Evolutionary conservation across 2,329 filamentous ascomycete species (phyloP), one percentile per base, ranked within the genome.

Genomic region (Cladobotryum mycophilum): DNA sequence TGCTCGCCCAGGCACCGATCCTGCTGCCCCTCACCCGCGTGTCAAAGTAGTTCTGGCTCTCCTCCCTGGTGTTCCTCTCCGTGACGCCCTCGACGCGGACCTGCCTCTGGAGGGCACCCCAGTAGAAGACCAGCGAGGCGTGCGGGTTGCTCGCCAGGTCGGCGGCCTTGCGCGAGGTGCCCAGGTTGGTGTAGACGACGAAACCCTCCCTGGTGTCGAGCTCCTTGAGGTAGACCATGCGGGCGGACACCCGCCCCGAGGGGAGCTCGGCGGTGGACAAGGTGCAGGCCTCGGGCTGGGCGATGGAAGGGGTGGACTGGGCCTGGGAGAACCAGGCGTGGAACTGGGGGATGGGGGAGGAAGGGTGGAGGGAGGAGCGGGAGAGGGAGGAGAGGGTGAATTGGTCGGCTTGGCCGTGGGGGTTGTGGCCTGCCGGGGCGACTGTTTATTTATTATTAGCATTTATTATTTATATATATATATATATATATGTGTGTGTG

Each of bases 211-310:
- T 61, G 48, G 75, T 69, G 68, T 97, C 91, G 20, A 97, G 82
- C 74, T 97, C 93, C 71, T 99, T 99, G 58, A 99, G 79, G 71
- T 97, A 99, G 36, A 99, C 89, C 59, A 89, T 79, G 53, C 93
- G 88, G 3, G 88, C 85, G 43, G 84, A 89, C 17, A 97, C 87
- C 43, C 87, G 84, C 54, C 93, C 93, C 0, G 83, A 87, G 2
- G 92, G 92, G 4, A 97, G 78, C 20, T 78, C 75, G 0, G 91
- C 90, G 1, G 93, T 99, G 3, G 90, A 86, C 1, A 99, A 76
- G 2, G 86, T 90, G 62, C 89, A 90, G 1, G 93, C 88, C 70
- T 99, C 93, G 1, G 92, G 91, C 59, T 95, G 87, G 42, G 82
- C 74, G 43, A 90, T 79, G 22, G 73, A 64, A 9, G 72, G 63